Conservation (phyloP, 1,284 basidiomycete genomes). For the Ganoderma meredithae region DNA sequence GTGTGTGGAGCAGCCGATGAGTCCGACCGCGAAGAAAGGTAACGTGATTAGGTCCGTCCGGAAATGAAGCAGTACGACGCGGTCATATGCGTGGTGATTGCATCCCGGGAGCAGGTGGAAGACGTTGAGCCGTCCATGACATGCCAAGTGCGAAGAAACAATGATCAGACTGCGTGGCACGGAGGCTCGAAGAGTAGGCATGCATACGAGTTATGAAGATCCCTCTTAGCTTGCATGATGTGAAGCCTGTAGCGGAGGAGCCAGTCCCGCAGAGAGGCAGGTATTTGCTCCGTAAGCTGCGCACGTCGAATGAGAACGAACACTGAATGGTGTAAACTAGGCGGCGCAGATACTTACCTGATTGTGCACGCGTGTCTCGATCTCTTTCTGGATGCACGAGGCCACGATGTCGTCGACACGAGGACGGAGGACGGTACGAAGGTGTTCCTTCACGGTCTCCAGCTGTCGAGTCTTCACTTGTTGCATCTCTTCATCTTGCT, state of each 20-base stretch:
- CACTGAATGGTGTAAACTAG: neutral
- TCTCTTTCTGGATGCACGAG: constrained; percentile 45
- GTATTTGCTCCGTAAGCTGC: constrained; percentile 53
- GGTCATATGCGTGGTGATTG: too few relatives aligned
- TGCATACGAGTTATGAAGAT: constrained; percentile 57
- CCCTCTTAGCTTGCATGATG: constrained; percentile 48
- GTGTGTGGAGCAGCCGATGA: neutral
- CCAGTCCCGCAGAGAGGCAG: constrained; percentile 52
- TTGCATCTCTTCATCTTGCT: constrained; percentile 48
- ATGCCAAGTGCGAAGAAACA: too few relatives aligned
- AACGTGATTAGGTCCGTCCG: neutral
- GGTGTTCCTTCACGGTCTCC: constrained; percentile 47
- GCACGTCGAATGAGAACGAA: neutral
- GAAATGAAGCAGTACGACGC: neutral
- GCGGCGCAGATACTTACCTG: constrained; percentile 31
- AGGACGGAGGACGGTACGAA: constrained; percentile 45
- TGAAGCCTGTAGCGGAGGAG: constrained; percentile 42
- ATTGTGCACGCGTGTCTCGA: constrained; percentile 45
- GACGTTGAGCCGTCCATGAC: too few relatives aligned
- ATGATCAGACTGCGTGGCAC: neutral
- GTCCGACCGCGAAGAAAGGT: neutral
- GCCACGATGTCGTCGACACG: constrained; percentile 45
- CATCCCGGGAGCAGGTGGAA: too few relatives aligned
- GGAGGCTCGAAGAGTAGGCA: neutral
- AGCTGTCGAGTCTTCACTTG: constrained; percentile 45